These are phyloP conservation scores for Pilasporangium apinafurcum DNA, from an alignment of 352 stramenopile species.

Conservation along the genomic window DNA sequence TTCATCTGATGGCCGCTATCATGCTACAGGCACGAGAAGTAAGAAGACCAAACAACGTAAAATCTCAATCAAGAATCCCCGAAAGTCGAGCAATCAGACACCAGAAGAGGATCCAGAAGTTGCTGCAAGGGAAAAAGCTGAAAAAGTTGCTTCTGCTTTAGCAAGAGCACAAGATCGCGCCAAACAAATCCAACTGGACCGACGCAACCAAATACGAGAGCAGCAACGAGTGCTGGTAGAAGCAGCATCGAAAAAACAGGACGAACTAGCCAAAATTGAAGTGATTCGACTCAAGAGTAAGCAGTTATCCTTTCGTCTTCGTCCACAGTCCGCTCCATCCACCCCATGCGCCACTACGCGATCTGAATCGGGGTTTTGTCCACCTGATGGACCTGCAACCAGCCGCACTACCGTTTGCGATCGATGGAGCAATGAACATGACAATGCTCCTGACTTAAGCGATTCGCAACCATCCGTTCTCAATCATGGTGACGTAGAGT, in stretches of 20 bases:
- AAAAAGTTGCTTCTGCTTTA: conserved; percentile 29
- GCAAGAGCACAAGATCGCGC: conserved; percentile 28
- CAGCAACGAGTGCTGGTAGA: conserved; percentile 11
- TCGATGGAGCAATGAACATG: conserved; percentile 6
- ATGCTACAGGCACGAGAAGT: not conserved
- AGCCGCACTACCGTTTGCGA: conserved; percentile 5
- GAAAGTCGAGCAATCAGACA: not conserved
- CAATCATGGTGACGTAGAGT: too few relatives aligned
- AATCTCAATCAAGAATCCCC: conserved; percentile 3
- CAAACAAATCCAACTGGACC: conserved; percentile 16
- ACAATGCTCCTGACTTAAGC: too few relatives aligned
- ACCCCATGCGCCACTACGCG: not conserved
- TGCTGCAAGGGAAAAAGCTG: conserved; percentile 13
- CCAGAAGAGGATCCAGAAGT: conserved; percentile 5
- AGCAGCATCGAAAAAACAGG: conserved; percentile 17
- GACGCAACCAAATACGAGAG: conserved; percentile 14
- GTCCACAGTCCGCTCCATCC: not conserved
- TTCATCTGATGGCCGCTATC: not conserved
- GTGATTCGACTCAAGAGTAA: conserved; percentile 10
- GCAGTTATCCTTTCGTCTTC: conserved; percentile 8
- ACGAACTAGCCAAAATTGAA: conserved; percentile 37
- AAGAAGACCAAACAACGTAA: not conserved
- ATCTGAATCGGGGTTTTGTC: too few relatives aligned
- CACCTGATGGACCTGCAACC: not conserved
- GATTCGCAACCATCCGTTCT: too few relatives aligned